Base-by-base conservation (phyloP, 2,329 filamentous ascomycete genomes). In the Xylaria polymorpha region DNA sequence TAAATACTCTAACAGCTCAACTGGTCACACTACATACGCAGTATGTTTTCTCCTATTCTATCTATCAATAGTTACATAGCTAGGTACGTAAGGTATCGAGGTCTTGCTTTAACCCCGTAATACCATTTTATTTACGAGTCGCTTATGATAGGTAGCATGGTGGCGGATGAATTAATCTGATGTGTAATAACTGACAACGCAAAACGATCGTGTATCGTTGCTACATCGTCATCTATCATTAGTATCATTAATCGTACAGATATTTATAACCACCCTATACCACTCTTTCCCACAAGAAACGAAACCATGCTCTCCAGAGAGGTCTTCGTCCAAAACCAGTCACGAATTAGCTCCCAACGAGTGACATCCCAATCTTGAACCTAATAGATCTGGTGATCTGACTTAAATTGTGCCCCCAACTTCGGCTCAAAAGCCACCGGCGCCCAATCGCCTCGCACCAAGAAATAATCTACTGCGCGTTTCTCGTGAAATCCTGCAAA, bases 181-280 rank as follows among this genome's bases (percentile, higher is more conserved):
- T 39, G n/a, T 64, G 18, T 66, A 51, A 66, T 48, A 57, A 51
- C 15, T 72, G 70, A 74, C 61, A 75, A 77, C 69, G 72, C 70
- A 72, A 64, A 76, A 76, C 72, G 75, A 75, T 58, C 71, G 44
- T 75, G 71, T 72, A 72, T 75, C 74, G 74, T 76, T 74, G 56
- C 67, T 74, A 74, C 72, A 76, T 76, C 71, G 73, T 74, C 75
- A 65, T 77, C 72, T 74, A 77, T 78, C 77, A 66, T 78, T 63
- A 76, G 64, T 73, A 59, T 78, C 77, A 73, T 78, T 72, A 75
- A 57, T 77, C 74, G 72, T 77, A 72, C 72, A 53, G 20, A n/a
- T 61, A 64, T 25, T 51, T 62, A 44, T 62, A 29, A 60, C 10
- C 32, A 8, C 37, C 43, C 44, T 44, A 68, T 53, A 56, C 46